phyloP scores from a whole-genome alignment of 371 early-diverging fungal genomes.

The Apophysomyces variabilis region DNA sequence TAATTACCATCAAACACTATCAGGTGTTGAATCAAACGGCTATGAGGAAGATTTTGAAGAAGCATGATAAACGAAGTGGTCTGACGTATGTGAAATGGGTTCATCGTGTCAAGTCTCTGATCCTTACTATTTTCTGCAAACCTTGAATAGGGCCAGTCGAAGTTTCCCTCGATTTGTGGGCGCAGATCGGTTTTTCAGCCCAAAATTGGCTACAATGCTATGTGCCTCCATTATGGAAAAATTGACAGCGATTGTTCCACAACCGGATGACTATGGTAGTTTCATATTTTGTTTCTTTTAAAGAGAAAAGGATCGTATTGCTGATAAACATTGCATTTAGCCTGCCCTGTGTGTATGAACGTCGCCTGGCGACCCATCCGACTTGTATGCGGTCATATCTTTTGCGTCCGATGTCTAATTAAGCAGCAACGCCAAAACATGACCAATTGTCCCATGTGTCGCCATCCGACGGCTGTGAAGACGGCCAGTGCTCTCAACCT shows the following conservation, averaged over 20 bases:
- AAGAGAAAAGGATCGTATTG: constrained; percentile 20
- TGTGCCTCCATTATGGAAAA: constrained; percentile 43
- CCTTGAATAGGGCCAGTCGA: constrained; percentile 30
- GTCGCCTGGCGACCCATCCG: constrained; percentile 79
- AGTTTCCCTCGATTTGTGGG: constrained; percentile 38
- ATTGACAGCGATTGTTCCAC: constrained; percentile 71
- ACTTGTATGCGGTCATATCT: constrained; percentile 70
- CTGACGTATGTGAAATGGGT: constrained; percentile 41
- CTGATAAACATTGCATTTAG: not conserved
- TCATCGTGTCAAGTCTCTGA: not conserved
- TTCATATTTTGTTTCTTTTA: constrained; percentile 38
- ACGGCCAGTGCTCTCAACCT: constrained; percentile 65
- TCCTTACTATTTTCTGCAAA: constrained; percentile 12
- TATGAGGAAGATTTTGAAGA: constrained; percentile 82
- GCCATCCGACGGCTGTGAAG: constrained; percentile 59
- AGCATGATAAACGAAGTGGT: constrained; percentile 84
- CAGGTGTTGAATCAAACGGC: constrained; percentile 78
- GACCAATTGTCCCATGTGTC: constrained; percentile 74
- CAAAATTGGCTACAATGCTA: constrained; percentile 39
- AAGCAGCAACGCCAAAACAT: constrained; percentile 65
- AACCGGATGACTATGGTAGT: constrained; percentile 68
- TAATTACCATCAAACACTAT: constrained; percentile 72
- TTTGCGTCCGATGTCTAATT: constrained; percentile 76
- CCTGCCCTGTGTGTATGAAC: constrained; percentile 20
- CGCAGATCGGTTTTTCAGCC: constrained; percentile 32